A percentile compares a stretch with the other conserved stretches of the same genome.
Conservation (phyloP, 371 early-diverging fungal genomes). For the Mortierella sp. region DNA sequence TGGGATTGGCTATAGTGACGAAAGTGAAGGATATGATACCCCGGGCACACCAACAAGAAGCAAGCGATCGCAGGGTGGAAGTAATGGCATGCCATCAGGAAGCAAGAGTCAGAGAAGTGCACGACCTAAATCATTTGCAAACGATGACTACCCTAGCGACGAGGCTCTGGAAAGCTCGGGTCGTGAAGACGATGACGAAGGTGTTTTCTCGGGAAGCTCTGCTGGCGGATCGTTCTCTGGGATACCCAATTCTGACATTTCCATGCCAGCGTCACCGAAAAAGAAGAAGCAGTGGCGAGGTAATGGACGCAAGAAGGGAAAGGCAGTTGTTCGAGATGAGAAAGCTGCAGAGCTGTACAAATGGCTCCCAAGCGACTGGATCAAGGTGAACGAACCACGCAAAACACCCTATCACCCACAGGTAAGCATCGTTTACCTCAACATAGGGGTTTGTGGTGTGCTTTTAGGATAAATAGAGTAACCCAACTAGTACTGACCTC, state of each 20-base stretch:
- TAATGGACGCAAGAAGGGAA: conserved; percentile 55
- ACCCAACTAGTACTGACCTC: background rate
- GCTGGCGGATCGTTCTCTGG: conserved; percentile 47
- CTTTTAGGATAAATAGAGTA: background rate
- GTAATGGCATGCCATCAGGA: conserved; percentile 45
- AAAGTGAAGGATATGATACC: conserved; percentile 40
- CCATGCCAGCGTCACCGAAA: conserved; percentile 27
- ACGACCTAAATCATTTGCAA: conserved; percentile 41
- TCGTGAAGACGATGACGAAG: conserved; percentile 51
- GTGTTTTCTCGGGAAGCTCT: conserved; percentile 55
- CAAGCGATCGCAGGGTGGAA: conserved; percentile 11
- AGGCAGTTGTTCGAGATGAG: conserved; percentile 37
- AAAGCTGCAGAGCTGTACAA: conserved; percentile 47
- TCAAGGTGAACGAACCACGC: conserved; percentile 65
- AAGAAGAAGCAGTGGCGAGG: conserved; percentile 53
- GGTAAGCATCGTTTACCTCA: conserved; percentile 9
- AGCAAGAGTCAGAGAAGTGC: conserved; percentile 56
- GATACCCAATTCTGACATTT: conserved; percentile 11
- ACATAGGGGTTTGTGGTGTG: background rate
- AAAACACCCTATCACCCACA: conserved; percentile 80
- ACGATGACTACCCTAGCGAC: conserved; percentile 55
- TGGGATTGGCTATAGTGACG: conserved; percentile 38
- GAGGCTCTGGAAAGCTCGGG: conserved; percentile 57
- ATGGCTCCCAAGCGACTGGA: conserved; percentile 72
- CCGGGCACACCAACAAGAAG: conserved; percentile 37